phyloP scores from a whole-genome alignment of 495 filamentous ascomycete species.

The Hyaloscypha hepaticicola region DNA sequence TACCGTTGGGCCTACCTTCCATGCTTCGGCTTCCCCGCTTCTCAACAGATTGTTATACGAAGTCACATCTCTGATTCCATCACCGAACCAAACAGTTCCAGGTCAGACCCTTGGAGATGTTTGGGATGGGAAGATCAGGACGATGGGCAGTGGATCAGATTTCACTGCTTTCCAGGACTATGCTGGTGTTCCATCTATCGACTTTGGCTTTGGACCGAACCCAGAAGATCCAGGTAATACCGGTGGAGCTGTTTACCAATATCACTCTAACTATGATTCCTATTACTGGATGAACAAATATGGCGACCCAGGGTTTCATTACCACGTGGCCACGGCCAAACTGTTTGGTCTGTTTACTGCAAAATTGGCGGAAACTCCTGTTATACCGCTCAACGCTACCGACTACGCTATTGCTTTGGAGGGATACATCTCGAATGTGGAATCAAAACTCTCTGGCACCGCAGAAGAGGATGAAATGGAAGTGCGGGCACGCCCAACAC shows the following conservation, averaged over 20 bases:
- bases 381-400: constrained; percentile 74
- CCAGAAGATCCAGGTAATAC: constrained; percentile 36
- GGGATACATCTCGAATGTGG: constrained; percentile 64
- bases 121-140: constrained; percentile 66
- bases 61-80: constrained; percentile 65
- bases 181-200: constrained; percentile 81
- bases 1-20: constrained; percentile 67
- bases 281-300: constrained; percentile 83
- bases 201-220: constrained; percentile 71
- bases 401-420: constrained; percentile 68
- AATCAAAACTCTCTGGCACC: constrained; percentile 52
- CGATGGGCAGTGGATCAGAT: constrained; percentile 81
- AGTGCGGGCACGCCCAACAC: constrained; percentile 45
- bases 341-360: constrained; percentile 76
- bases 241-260: constrained; percentile 59
- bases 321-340: constrained; percentile 79
- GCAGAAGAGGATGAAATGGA: constrained; percentile 46
- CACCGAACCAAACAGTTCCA: constrained; percentile 77
- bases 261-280: constrained; percentile 92
- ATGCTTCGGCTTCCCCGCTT: constrained; percentile 71
- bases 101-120: constrained; percentile 74
- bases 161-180: constrained; percentile 93
- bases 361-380: constrained; percentile 73
- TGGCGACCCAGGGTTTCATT: constrained; percentile 80
- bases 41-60: constrained; percentile 74